Percentiles rank a stretch among this genome's conserved stretches.
Evolutionary conservation across 2,329 filamentous ascomycete genomes (phyloP).

Genomic region (Cladosporium austrohemisphaericum): DNA sequence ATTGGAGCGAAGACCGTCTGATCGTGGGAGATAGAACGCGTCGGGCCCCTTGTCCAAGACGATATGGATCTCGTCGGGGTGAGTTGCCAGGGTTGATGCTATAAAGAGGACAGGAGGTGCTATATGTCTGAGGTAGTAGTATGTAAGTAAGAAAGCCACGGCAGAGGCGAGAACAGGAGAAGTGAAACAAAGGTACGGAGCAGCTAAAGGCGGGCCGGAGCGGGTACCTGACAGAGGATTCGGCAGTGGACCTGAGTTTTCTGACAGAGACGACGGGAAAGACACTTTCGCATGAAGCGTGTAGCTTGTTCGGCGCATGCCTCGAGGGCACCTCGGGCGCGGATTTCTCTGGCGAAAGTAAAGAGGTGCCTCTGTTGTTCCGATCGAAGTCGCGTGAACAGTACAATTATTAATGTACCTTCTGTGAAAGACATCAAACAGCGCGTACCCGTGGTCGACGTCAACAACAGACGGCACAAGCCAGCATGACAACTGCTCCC

Average conservation of each 20-base stretch:
- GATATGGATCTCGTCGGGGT: no score
- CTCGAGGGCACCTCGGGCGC: not conserved
- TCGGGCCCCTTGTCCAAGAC: no score
- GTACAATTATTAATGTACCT: not conserved
- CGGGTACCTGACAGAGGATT: slow-evolving; percentile 7
- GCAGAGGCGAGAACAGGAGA: not conserved
- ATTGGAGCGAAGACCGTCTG: no score
- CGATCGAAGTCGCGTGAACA: not conserved
- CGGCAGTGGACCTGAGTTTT: not conserved
- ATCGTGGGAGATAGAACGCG: no score
- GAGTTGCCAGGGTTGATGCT: no score
- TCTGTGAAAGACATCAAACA: not conserved
- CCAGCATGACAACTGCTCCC: not conserved
- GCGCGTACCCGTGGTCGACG: no score
- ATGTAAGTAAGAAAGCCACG: not conserved
- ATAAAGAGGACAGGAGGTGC: not conserved
- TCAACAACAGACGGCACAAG: not conserved
- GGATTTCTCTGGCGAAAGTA: no score
- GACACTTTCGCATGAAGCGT: not conserved
- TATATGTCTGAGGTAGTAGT: slow-evolving; percentile 7
- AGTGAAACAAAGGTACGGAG: not conserved
- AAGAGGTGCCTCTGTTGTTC: no score
- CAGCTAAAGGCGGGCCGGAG: slow-evolving; percentile 1
- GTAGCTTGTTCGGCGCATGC: not conserved
- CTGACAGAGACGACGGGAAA: not conserved